Base-by-base conservation (phyloP, 2,329 filamentous ascomycete species). In the Ophiostoma sp. region DNA sequence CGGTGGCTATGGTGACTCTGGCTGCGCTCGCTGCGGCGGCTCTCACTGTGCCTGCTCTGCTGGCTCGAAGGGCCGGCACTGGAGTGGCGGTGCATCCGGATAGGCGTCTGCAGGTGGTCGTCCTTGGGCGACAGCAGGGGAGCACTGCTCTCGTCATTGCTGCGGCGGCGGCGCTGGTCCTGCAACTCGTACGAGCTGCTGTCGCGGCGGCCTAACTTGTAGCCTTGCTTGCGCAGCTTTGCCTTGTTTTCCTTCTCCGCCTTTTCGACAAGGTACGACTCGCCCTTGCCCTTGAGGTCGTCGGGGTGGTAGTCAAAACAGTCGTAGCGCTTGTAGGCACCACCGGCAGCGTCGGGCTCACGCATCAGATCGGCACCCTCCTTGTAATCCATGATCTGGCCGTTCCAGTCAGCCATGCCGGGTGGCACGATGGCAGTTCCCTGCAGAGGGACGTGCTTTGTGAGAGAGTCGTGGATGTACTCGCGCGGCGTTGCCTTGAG, bases 311-410 rank as follows among this genome's bases (percentile, higher is more conserved):
- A 95, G 73, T 85, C 75, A 7, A 36, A 36, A 65, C 87, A 87
- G 4, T 88, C 85, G 81, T 87, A 94, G 64, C 91, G 85, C 79
- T 87, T 90, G 75, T 95, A 97, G 14, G 90, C 83, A n/a, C 89
- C 90, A 16, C 90, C 91, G 0, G 79, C 76, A 3, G 86, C 85
- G 70, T 89, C 86, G 0, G 80, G 78, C 74, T 94, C 91, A 65
- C 89, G 83, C 89, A 93, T 93, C 76, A 97, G 81, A 74, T 97
- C 92, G 2, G 89, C 84, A n/a, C 93, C 93, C 75, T 97, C 93
- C 74, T 92, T 82, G 74, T 97, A 97, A 41, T 88, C 72, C 81
- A 96, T 91, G 11, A 84, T 80, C 67, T 87, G 83, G 2, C 93
- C 93, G 68, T 85, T 82, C 18, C 84, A 78, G 75, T 96, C 93